phyloP scores from a whole-genome alignment of 2,329 filamentous ascomycete genomes.

The Lachnellula suecica region DNA sequence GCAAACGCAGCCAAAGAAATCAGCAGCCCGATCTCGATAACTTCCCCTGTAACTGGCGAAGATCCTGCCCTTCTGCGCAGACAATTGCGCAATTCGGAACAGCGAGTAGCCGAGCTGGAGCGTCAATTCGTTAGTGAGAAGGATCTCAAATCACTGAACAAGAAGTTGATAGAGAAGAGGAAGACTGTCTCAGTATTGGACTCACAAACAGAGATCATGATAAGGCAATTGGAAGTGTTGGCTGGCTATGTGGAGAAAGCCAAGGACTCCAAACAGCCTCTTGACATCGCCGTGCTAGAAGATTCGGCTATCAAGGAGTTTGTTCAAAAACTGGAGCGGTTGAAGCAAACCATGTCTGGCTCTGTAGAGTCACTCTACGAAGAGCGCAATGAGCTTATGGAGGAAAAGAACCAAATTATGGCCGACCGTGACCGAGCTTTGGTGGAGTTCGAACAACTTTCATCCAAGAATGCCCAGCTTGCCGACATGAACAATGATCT shows the following conservation, averaged over 20 bases:
- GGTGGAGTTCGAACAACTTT: slow-evolving; percentile 93
- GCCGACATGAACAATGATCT: slow-evolving; percentile 95
- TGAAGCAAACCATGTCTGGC: slow-evolving; percentile 58
- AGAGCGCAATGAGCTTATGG: slow-evolving; percentile 77
- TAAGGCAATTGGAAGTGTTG: slow-evolving; percentile 85
- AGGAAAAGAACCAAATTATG: slow-evolving; percentile 80
- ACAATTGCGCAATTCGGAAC: slow-evolving; percentile 78
- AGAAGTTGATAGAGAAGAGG: slow-evolving; percentile 85
- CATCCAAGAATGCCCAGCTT: slow-evolving; percentile 90
- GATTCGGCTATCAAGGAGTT: slow-evolving; percentile 90
- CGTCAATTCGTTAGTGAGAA: slow-evolving; percentile 66
- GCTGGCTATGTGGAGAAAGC: slow-evolving; percentile 85
- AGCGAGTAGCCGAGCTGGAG: slow-evolving; percentile 83
- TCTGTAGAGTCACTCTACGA: slow-evolving; percentile 60
- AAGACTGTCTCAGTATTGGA: slow-evolving; percentile 95
- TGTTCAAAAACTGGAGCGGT: slow-evolving; percentile 68
- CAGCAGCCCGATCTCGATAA: slow-evolving; percentile 68
- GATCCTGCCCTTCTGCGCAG: slow-evolving; percentile 68
- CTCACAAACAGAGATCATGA: slow-evolving; percentile 92
- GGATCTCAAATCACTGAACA: slow-evolving; percentile 64
- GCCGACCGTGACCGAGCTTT: slow-evolving; percentile 90
- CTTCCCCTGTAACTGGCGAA: slow-evolving; percentile 55
- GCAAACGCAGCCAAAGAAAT: slow-evolving; percentile 56
- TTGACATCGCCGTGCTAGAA: slow-evolving; percentile 81
- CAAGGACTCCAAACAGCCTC: slow-evolving; percentile 76